Percentiles rank a stretch among this genome's conserved stretches.
Conservation (phyloP, 148 eudicot genomes). For the Pouteria glomerata region DNA sequence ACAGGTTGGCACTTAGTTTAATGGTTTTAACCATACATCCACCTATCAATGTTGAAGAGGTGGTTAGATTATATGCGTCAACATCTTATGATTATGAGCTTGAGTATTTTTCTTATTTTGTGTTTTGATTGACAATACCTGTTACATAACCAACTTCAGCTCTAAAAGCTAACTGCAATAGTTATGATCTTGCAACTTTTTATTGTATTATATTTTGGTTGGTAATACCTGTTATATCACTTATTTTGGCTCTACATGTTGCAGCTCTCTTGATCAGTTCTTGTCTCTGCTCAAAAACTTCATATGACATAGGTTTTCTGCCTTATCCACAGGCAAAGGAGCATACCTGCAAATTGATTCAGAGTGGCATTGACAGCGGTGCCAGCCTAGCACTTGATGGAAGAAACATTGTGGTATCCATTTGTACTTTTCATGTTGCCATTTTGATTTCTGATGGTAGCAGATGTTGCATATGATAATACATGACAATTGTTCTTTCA, state of each 20-base stretch:
- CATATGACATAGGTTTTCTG: not conserved
- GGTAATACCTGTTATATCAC: no score
- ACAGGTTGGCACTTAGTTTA: conserved; percentile 34
- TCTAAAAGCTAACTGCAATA: no score
- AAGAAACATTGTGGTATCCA: conserved; percentile 46
- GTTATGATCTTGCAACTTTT: no score
- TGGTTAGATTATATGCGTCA: not conserved
- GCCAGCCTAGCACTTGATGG: conserved; percentile 67
- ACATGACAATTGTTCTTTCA: not conserved
- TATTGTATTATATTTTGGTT: no score
- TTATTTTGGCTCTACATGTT: not conserved
- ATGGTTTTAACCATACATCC: not conserved
- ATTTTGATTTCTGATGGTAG: not conserved
- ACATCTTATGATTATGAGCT: not conserved
- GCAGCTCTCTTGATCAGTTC: not conserved
- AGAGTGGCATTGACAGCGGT: conserved; percentile 48
- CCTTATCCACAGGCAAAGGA: conserved; percentile 51
- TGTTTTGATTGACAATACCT: not conserved
- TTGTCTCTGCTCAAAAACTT: not conserved
- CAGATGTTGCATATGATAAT: not conserved
- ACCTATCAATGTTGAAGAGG: not conserved
- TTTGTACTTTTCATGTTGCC: not conserved
- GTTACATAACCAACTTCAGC: no score
- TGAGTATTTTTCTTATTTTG: not conserved
- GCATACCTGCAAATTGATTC: conserved; percentile 39